Evolutionary conservation across 257 asterid species (phyloP).

Genomic region (Fraxinus quadrangulata): DNA sequence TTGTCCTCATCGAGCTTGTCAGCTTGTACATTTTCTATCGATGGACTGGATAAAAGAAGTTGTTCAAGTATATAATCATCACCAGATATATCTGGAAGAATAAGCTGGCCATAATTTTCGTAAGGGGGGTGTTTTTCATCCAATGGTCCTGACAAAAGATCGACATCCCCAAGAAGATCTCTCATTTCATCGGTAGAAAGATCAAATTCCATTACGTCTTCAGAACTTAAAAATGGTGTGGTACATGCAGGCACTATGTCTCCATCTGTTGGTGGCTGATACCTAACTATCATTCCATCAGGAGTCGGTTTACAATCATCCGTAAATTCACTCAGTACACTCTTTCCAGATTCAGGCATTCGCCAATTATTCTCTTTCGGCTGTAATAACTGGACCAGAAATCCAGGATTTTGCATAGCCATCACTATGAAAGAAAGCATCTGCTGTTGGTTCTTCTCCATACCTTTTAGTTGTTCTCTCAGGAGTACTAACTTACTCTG

Average conservation of each 20-base stretch:
- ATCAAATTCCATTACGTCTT: slow-evolving; percentile 63
- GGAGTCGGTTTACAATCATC: slow-evolving; percentile 54
- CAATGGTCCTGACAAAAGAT: slow-evolving; percentile 42
- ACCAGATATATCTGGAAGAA: slow-evolving; percentile 54
- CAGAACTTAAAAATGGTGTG: slow-evolving; percentile 36
- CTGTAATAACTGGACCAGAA: slow-evolving; percentile 72
- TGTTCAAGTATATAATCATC: slow-evolving; percentile 63
- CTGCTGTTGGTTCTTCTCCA: slow-evolving; percentile 92
- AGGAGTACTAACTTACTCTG: slow-evolving; percentile 63
- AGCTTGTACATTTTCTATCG: slow-evolving; percentile 30
- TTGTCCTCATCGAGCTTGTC: slow-evolving; percentile 28
- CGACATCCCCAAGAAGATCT: slow-evolving; percentile 64
- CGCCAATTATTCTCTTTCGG: slow-evolving; percentile 75
- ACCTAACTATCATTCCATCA: slow-evolving; percentile 62
- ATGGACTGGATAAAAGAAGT: slow-evolving; percentile 58
- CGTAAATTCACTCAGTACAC: slow-evolving; percentile 49
- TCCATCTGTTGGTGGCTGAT: slow-evolving; percentile 59
- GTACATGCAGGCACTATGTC: slow-evolving; percentile 20
- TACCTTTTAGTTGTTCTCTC: slow-evolving; percentile 69
- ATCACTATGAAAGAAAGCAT: slow-evolving; percentile 93
- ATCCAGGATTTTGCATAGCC: slow-evolving; percentile 92
- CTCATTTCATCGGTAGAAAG: slow-evolving; percentile 63
- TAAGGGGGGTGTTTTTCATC: slow-evolving; percentile 50
- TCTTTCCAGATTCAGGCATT: slow-evolving; percentile 47
- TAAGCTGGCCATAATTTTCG: slow-evolving; percentile 50